phyloP scores from a whole-genome alignment of 495 filamentous ascomycete genomes.

The Lasiosphaeria miniovina region DNA sequence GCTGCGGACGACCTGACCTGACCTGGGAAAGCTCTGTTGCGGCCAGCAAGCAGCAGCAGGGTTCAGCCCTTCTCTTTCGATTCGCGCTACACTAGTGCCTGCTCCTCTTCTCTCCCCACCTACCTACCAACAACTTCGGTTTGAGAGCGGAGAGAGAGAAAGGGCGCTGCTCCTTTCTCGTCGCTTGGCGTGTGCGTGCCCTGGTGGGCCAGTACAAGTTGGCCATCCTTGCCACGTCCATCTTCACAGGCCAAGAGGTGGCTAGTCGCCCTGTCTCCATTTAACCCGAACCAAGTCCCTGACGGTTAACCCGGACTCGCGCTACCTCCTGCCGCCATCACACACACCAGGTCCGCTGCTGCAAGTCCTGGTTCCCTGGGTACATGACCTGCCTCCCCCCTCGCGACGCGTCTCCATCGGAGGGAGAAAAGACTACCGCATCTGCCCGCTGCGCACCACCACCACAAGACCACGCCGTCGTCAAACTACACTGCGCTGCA shows the following conservation, averaged over 20 bases:
- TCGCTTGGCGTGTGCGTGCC: constrained; percentile 14
- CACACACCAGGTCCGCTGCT: constrained; percentile 35
- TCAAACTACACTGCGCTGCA: constrained; percentile 26
- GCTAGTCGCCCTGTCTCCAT: constrained; percentile 19
- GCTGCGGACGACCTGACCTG: too few relatives aligned
- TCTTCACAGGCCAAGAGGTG: constrained; percentile 5
- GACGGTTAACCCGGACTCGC: constrained; percentile 15
- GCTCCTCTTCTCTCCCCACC: constrained; percentile 13
- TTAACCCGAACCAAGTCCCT: constrained; percentile 18
- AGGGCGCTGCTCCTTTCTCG: constrained; percentile 4
- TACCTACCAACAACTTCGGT: constrained; percentile 1
- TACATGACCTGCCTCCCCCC: constrained; percentile 31
- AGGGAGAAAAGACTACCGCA: not conserved
- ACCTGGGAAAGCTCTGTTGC: not conserved
- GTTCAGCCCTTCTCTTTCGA: constrained; percentile 18
- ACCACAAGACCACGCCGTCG: constrained; percentile 31
- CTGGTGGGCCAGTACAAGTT: not conserved
- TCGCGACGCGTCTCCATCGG: constrained; percentile 12
- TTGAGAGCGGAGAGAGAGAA: too few relatives aligned
- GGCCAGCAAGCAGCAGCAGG: constrained; percentile 9
- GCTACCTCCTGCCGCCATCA: constrained; percentile 31
- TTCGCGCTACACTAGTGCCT: constrained; percentile 19
- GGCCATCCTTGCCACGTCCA: constrained; percentile 20
- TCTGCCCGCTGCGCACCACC: constrained; percentile 15
- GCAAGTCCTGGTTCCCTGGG: constrained; percentile 24